phyloP scores from a whole-genome alignment of 257 asterid species.

The Cinchona pubescens region DNA sequence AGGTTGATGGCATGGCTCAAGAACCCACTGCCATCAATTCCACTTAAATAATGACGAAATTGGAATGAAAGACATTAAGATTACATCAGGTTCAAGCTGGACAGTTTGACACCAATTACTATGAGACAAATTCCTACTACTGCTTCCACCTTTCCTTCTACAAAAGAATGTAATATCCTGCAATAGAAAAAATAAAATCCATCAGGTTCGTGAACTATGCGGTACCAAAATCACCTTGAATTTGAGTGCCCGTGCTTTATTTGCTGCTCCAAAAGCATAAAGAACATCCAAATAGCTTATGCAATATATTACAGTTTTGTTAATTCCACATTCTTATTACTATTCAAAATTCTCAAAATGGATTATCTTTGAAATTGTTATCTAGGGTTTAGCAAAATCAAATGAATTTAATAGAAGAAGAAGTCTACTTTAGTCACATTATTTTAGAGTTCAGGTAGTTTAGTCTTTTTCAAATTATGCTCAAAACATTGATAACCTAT shows the following conservation, averaged over 20 bases:
- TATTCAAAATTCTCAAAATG: neutral
- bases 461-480: neutral
- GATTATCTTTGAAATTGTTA: neutral
- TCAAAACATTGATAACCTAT: neutral
- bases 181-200: conserved; percentile 8
- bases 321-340: neutral
- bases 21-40: conserved; percentile 93
- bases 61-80: conserved; percentile 91
- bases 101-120: conserved; percentile 92
- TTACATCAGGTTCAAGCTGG: conserved; percentile 86
- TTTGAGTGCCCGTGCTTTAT: neutral
- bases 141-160: conserved; percentile 96
- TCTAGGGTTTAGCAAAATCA: neutral
- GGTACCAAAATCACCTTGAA: neutral
- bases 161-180: conserved; percentile 73
- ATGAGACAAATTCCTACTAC: conserved; percentile 54
- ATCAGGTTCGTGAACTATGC: neutral
- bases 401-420: neutral
- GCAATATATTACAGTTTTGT: neutral
- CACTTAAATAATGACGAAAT: conserved; percentile 88
- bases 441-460: neutral
- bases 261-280: neutral
- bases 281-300: neutral
- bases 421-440: neutral
- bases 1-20: conserved; percentile 95